phyloP scores from a whole-genome alignment of 2,329 filamentous ascomycete genomes.

The Sarocladiaceae sp. region DNA sequence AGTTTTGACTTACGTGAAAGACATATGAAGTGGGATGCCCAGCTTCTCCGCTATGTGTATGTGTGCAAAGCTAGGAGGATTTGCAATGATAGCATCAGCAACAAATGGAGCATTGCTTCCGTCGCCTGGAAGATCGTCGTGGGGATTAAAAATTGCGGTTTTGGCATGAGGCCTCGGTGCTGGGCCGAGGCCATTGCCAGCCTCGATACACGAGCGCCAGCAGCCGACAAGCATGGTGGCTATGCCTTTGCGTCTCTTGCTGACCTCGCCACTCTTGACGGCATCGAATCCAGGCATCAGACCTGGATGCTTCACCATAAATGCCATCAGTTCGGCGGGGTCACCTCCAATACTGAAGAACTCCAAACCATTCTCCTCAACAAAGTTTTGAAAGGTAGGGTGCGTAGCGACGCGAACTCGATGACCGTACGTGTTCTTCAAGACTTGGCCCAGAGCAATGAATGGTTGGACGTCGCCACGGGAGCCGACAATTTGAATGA shows the following conservation, averaged over 20 bases:
- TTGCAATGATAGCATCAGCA: constrained; percentile 76
- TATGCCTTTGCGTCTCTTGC: constrained; percentile 69
- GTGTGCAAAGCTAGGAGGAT: constrained; percentile 73
- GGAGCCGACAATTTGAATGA: constrained; percentile 72
- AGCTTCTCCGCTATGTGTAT: constrained; percentile 72
- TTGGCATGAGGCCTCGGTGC: constrained; percentile 40
- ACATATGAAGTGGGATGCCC: constrained; percentile 73
- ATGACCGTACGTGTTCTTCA: constrained; percentile 64
- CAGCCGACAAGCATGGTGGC: constrained; percentile 77
- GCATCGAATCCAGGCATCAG: constrained; percentile 80
- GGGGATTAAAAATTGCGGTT: constrained; percentile 41
- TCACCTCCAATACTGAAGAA: constrained; percentile 77
- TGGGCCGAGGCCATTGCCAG: constrained; percentile 60
- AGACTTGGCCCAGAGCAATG: constrained; percentile 61
- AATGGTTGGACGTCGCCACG: constrained; percentile 75
- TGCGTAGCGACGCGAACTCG: constrained; percentile 73
- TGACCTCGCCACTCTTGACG: constrained; percentile 72
- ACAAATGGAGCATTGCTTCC: constrained; percentile 61
- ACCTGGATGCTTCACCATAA: constrained; percentile 87
- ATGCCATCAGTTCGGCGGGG: constrained; percentile 74
- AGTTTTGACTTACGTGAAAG: constrained; percentile 70
- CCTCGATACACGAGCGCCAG: constrained; percentile 81
- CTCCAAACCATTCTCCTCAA: constrained; percentile 66
- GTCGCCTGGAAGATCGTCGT: constrained; percentile 33
- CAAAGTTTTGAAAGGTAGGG: constrained; percentile 61